Evolutionary conservation across 768 basidiomycete genomes (phyloP).

Genomic region (Phlebiopsis gigantea): DNA sequence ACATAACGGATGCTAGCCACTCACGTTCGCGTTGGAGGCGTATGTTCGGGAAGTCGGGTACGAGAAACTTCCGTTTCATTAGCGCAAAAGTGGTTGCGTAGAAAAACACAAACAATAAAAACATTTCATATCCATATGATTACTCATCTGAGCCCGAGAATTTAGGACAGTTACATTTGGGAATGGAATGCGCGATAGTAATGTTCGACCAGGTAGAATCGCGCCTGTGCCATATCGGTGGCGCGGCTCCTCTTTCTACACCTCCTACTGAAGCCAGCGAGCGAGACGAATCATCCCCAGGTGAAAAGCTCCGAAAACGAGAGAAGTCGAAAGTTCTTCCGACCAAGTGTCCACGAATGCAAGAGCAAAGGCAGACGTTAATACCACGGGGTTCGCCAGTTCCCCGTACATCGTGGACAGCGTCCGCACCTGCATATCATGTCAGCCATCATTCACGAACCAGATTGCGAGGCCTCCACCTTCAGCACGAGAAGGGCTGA

Average conservation of each 20-base stretch:
- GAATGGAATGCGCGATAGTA: too few species aligned
- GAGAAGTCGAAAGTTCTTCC: constrained; percentile 32
- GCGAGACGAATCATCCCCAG: constrained; percentile 17
- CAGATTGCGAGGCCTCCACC: constrained; percentile 18
- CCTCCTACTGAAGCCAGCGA: not conserved
- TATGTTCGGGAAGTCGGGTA: not conserved
- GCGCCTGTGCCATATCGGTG: too few species aligned
- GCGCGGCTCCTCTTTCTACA: too few species aligned
- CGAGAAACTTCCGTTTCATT: too few species aligned
- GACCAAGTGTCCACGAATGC: constrained; percentile 44
- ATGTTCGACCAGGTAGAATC: not conserved
- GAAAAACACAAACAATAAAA: not conserved
- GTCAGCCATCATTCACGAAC: not conserved
- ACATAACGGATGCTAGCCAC: constrained; percentile 1
- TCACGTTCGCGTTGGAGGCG: not conserved
- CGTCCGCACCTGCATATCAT: constrained; percentile 15
- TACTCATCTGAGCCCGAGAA: too few species aligned
- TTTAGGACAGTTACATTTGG: too few species aligned
- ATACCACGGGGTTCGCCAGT: too few species aligned
- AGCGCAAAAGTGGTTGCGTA: not conserved
- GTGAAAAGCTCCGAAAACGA: constrained; percentile 37
- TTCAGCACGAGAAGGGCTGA: constrained; percentile 32
- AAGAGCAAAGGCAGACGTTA: constrained; percentile 27
- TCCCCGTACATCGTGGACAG: constrained; percentile 25
- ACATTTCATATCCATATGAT: not conserved